Evolutionary conservation across 2,329 filamentous ascomycete species (phyloP).

Genomic region (Fusarium sp.): DNA sequence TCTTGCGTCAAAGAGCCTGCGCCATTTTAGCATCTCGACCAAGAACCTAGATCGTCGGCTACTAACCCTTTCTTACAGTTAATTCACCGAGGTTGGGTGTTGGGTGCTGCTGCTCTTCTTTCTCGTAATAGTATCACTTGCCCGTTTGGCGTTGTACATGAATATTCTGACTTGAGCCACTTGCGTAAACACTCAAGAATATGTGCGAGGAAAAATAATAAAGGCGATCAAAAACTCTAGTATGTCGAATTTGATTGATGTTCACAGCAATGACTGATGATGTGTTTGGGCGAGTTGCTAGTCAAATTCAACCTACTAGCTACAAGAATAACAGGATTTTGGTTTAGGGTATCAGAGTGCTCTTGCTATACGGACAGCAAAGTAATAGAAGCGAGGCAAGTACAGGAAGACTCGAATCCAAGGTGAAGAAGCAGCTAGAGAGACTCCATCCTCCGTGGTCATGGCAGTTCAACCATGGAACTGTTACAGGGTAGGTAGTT

Average conservation of each 20-base stretch:
- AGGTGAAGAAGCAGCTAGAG: not conserved
- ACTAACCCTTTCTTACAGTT: not conserved
- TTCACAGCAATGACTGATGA: not conserved
- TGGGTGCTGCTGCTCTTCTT: not conserved
- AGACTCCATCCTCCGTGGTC: not conserved
- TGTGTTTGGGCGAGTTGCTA: not conserved
- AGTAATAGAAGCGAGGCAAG: not conserved
- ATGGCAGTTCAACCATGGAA: too few relatives aligned
- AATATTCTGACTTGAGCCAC: not conserved
- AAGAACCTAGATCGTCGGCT: not conserved
- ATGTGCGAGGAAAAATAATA: not conserved
- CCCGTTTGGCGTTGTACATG: not conserved
- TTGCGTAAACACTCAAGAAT: not conserved
- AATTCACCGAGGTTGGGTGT: not conserved
- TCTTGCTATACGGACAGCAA: constrained; percentile 20
- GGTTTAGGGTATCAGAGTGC: constrained; percentile 32
- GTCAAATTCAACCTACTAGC: not conserved
- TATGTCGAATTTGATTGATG: constrained; percentile 6
- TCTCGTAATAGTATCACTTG: not conserved
- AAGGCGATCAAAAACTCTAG: not conserved
- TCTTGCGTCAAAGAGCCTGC: not conserved
- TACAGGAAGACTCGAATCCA: not conserved
- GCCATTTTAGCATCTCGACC: not conserved
- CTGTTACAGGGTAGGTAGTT: constrained; percentile 8
- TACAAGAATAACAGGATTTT: not conserved